phyloP scores from a whole-genome alignment of 192 early-diverging fungal genomes.

The Dispira parvispora region DNA sequence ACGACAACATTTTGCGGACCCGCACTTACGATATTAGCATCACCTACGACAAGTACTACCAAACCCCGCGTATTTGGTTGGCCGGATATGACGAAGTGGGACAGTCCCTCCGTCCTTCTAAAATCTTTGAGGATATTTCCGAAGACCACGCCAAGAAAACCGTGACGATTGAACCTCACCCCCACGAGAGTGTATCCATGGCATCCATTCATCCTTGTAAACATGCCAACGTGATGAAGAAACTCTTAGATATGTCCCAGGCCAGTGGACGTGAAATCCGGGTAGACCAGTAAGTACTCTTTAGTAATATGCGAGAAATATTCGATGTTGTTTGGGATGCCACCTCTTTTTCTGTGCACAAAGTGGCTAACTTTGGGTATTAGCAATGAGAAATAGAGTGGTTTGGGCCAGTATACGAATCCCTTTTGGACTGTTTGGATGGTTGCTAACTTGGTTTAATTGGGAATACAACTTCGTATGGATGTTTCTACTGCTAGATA shows the following conservation, averaged over 20 bases:
- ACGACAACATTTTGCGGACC: slow-evolving; percentile 70
- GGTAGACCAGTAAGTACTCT: slow-evolving; percentile 66
- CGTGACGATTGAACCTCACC: slow-evolving; percentile 93
- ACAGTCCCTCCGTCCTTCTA: slow-evolving; percentile 61
- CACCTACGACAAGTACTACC: slow-evolving; percentile 99
- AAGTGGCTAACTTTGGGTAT: too few relatives aligned
- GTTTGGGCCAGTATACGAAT: too few relatives aligned
- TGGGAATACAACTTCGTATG: too few relatives aligned
- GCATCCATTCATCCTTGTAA: slow-evolving; percentile 97
- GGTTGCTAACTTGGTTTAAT: too few relatives aligned
- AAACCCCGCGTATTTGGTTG: slow-evolving; percentile 93
- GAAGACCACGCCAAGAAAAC: slow-evolving; percentile 99
- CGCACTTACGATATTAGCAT: slow-evolving; percentile 98
- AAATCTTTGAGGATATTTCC: slow-evolving; percentile 96
- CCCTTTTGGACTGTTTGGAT: too few relatives aligned
- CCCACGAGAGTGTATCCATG: slow-evolving; percentile 69
- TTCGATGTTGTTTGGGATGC: too few relatives aligned
- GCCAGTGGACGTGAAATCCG: slow-evolving; percentile 49
- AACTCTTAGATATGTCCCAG: slow-evolving; percentile 60
- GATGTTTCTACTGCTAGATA: slow-evolving; percentile 26
- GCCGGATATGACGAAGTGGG: slow-evolving; percentile 90
- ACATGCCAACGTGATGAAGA: slow-evolving; percentile 96
- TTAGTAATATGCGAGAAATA: too few relatives aligned
- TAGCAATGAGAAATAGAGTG: too few relatives aligned
- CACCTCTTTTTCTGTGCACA: too few relatives aligned